A percentile compares a stretch with the other conserved stretches of the same genome.
phyloP scores from a whole-genome alignment of 305 asterid genomes.

The Fraxinus latifolia region DNA sequence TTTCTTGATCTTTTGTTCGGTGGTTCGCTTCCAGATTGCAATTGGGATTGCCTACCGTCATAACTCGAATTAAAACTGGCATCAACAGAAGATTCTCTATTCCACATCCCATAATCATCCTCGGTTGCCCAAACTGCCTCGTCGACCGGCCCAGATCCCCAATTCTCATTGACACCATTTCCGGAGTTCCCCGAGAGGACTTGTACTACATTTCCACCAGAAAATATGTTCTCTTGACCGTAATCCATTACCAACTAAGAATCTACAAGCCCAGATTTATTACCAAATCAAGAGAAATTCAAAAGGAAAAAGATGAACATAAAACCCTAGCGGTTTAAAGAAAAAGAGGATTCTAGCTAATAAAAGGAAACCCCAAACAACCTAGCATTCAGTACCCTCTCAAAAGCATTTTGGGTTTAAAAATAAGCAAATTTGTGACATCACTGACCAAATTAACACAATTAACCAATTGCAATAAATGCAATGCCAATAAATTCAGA shows the following conservation, averaged over 20 bases:
- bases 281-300: slow-evolving; percentile 13
- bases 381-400: neutral
- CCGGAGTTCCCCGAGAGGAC: slow-evolving; percentile 42
- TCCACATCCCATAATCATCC: slow-evolving; percentile 74
- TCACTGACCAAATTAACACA: neutral
- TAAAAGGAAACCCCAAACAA: neutral
- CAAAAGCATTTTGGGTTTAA: neutral
- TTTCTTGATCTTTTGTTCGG: slow-evolving; percentile 52
- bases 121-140: slow-evolving; percentile 81
- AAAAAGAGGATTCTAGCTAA: neutral
- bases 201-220: slow-evolving; percentile 56
- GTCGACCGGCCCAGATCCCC: slow-evolving; percentile 45
- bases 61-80: slow-evolving; percentile 38
- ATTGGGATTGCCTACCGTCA: slow-evolving; percentile 51
- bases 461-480: neutral
- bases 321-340: slow-evolving; percentile 20
- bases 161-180: slow-evolving; percentile 36
- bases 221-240: slow-evolving; percentile 42
- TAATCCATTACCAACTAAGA: slow-evolving; percentile 47
- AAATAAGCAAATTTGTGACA: neutral
- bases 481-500: neutral
- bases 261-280: slow-evolving; percentile 11
- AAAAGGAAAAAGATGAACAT: neutral
- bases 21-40: slow-evolving; percentile 49
- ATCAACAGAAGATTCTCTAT: slow-evolving; percentile 41